Conservation (phyloP, 1,284 basidiomycete species). For the Heterobasidion occidentale region DNA sequence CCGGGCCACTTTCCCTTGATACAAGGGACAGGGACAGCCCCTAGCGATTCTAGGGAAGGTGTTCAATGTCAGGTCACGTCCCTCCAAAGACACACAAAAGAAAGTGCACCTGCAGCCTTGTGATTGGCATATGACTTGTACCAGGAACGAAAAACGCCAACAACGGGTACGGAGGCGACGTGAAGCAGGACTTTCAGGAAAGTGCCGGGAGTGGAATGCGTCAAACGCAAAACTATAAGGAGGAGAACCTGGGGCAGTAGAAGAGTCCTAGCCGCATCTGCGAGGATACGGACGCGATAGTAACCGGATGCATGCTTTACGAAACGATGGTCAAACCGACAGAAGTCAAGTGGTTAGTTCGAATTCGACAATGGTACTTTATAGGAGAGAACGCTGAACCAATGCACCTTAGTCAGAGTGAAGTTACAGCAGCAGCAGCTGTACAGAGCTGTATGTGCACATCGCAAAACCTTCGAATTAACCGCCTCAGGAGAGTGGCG, state of each 20-base stretch:
- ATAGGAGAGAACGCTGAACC: too few relatives aligned
- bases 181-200: neutral
- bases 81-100: neutral
- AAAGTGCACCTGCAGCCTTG: neutral
- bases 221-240: conserved; percentile 2
- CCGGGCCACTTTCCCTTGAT: conserved; percentile 60
- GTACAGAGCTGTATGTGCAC: too few relatives aligned
- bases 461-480: too few relatives aligned
- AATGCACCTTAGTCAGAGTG: too few relatives aligned
- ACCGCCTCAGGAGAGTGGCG: too few relatives aligned
- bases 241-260: conserved; percentile 23
- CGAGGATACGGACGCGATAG: conserved; percentile 26
- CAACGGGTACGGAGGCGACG: neutral
- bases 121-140: neutral
- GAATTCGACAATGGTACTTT: too few relatives aligned
- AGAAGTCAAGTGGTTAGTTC: too few relatives aligned
- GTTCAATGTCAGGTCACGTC: neutral
- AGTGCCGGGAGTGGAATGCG: neutral
- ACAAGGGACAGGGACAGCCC: conserved; percentile 41
- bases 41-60: conserved; percentile 17
- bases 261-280: conserved; percentile 17
- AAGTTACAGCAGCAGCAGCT: too few relatives aligned
- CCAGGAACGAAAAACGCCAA: neutral
- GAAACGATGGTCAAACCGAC: neutral
- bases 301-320: conserved; percentile 18